Evolutionary conservation across 1,284 basidiomycete genomes (phyloP).

Genomic region (Puccinia novopanici): DNA sequence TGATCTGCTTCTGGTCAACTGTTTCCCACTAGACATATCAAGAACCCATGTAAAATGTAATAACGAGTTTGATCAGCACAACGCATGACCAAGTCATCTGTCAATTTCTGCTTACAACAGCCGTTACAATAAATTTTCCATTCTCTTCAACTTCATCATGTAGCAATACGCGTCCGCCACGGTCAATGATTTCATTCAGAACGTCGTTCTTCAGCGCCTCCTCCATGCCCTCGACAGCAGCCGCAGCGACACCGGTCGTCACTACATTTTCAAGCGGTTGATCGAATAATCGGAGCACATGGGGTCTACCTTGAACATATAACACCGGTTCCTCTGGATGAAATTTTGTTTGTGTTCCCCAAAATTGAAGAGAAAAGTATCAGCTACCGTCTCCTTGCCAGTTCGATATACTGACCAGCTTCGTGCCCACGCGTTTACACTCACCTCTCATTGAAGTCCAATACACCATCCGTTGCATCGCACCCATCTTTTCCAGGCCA

Average conservation of each 20-base stretch:
- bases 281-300: constrained; percentile 87
- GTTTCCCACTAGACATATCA: constrained; percentile 71
- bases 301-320: constrained; percentile 73
- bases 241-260: constrained; percentile 87
- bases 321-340: constrained; percentile 50
- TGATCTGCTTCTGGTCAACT: constrained; percentile 78
- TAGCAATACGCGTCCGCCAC: constrained; percentile 75
- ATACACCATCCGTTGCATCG: constrained; percentile 72
- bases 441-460: constrained; percentile 83
- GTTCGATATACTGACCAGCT: neutral
- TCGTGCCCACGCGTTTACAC: neutral
- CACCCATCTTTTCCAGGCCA: constrained; percentile 78
- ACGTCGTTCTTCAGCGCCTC: constrained; percentile 84
- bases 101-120: constrained; percentile 37
- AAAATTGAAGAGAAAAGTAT: neutral
- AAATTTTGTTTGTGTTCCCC: neutral
- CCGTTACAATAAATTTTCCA: constrained; percentile 70
- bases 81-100: neutral
- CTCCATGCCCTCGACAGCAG: constrained; percentile 92
- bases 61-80: neutral
- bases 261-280: constrained; percentile 85
- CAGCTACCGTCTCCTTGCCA: neutral
- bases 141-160: constrained; percentile 96
- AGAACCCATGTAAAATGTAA: constrained; percentile 57
- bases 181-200: constrained; percentile 72